Conservation (phyloP, 352 stramenopile species). For the Chloridella minuta region DNA sequence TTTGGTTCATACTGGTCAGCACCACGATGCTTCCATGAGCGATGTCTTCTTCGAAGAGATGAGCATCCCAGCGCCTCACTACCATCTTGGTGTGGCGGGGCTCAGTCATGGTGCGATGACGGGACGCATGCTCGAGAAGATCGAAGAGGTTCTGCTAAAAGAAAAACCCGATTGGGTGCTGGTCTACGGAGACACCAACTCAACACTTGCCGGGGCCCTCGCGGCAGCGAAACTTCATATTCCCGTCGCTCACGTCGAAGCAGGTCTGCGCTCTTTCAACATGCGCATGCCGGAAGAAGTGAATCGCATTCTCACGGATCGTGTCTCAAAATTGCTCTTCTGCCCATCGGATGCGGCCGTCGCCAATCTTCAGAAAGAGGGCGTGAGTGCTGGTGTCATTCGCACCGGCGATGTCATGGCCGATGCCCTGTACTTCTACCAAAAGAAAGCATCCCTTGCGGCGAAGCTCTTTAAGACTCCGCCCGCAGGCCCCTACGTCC, state of each 20-base stretch:
- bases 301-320: conserved; percentile 6
- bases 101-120: background rate
- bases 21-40: conserved; percentile 1
- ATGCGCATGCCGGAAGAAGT: conserved; percentile 11
- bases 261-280: background rate
- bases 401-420: no score
- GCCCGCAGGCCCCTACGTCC: no score
- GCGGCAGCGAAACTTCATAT: conserved; percentile 8
- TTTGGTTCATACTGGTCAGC: background rate
- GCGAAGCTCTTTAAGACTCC: no score
- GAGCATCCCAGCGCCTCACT: background rate
- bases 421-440: no score
- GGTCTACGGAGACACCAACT: conserved; percentile 7
- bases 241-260: conserved; percentile 1
- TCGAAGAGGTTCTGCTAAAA: conserved; percentile 12
- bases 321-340: background rate
- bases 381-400: background rate
- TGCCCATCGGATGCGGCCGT: background rate
- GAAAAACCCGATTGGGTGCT: conserved; percentile 10
- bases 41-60: background rate
- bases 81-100: background rate
- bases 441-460: no score
- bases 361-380: background rate
- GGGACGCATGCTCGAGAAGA: background rate
- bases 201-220: background rate